phyloP scores from a whole-genome alignment of 805 yeast species.

The Priceomyces fermenticarens region DNA sequence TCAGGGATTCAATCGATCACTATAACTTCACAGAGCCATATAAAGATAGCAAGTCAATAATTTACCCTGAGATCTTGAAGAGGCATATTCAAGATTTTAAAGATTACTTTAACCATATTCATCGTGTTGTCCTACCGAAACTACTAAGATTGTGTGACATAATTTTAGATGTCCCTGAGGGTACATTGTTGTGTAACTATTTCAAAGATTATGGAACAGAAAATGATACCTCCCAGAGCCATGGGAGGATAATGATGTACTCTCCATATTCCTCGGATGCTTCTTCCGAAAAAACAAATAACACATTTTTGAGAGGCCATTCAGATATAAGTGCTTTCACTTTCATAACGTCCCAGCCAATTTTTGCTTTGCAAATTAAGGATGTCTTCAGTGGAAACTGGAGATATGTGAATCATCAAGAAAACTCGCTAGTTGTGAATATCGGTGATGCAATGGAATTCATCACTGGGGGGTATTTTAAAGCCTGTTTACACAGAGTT shows the following conservation, averaged over 20 bases:
- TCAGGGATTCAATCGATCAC: conserved; percentile 42
- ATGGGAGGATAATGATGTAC: conserved; percentile 28
- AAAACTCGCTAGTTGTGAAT: conserved; percentile 38
- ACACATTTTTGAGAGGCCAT: conserved; percentile 48
- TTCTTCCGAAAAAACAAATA: conserved; percentile 27
- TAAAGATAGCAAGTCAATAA: conserved; percentile 18
- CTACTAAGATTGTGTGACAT: conserved; percentile 41
- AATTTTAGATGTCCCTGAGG: conserved; percentile 47
- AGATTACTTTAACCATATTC: conserved; percentile 37
- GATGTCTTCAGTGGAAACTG: conserved; percentile 35
- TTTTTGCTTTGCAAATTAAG: conserved; percentile 37
- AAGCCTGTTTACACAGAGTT: conserved; percentile 46
- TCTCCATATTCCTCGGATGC: conserved; percentile 21
- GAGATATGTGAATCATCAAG: conserved; percentile 39
- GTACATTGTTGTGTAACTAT: conserved; percentile 34
- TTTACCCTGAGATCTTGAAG: conserved; percentile 39
- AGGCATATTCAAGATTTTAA: conserved; percentile 39
- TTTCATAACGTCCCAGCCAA: conserved; percentile 40
- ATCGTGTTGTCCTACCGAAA: conserved; percentile 33
- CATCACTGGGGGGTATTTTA: conserved; percentile 45
- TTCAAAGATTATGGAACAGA: conserved; percentile 38
- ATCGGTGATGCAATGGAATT: conserved; percentile 42
- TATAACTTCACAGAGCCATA: conserved; percentile 41
- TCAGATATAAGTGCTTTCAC: conserved; percentile 42
- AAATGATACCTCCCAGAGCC: conserved; percentile 19